A percentile compares a stretch with the other conserved stretches of the same genome.
These are phyloP conservation scores for Colletotrichum tabaci DNA, from an alignment of 2,329 filamentous ascomycete species.

Conservation along the genomic window DNA sequence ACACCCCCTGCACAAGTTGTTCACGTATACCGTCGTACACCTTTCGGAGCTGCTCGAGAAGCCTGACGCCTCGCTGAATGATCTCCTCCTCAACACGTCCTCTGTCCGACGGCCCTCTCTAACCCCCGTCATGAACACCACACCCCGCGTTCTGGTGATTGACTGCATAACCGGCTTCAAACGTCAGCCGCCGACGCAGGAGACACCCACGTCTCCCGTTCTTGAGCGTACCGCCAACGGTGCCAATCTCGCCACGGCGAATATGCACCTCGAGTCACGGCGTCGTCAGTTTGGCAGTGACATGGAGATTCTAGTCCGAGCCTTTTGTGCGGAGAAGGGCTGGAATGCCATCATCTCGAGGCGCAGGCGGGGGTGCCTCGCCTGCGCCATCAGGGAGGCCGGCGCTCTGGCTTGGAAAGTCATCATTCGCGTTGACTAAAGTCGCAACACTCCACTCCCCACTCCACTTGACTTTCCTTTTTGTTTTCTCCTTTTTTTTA, in stretches of 20 bases:
- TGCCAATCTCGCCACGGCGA: slow-evolving; percentile 60
- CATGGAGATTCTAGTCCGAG: slow-evolving; percentile 79
- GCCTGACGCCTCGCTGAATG: slow-evolving; percentile 61
- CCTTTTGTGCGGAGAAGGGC: slow-evolving; percentile 81
- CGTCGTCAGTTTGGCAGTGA: slow-evolving; percentile 74
- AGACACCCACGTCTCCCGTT: slow-evolving; percentile 66
- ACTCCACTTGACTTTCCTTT: no score
- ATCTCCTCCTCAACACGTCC: slow-evolving; percentile 59
- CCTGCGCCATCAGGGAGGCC: slow-evolving; percentile 82
- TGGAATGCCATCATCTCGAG: slow-evolving; percentile 82
- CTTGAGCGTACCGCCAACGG: slow-evolving; percentile 54
- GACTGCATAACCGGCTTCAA: slow-evolving; percentile 73
- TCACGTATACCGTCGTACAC: slow-evolving; percentile 72
- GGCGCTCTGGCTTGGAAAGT: slow-evolving; percentile 79
- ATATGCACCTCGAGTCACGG: slow-evolving; percentile 71
- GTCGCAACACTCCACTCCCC: no score
- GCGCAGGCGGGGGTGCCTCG: slow-evolving; percentile 77
- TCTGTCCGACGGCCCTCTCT: slow-evolving; percentile 52
- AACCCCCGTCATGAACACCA: slow-evolving; percentile 48
- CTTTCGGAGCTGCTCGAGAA: slow-evolving; percentile 69
- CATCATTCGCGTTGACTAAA: slow-evolving; percentile 71
- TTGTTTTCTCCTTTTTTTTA: neutral
- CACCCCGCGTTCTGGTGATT: slow-evolving; percentile 69
- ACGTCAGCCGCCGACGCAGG: slow-evolving; percentile 57
- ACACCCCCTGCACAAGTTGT: slow-evolving; percentile 75